Evolutionary conservation across 768 basidiomycete genomes (phyloP), one percentile per base, ranked within the genome.

Genomic region (Sporobolomyces phaffii): DNA sequence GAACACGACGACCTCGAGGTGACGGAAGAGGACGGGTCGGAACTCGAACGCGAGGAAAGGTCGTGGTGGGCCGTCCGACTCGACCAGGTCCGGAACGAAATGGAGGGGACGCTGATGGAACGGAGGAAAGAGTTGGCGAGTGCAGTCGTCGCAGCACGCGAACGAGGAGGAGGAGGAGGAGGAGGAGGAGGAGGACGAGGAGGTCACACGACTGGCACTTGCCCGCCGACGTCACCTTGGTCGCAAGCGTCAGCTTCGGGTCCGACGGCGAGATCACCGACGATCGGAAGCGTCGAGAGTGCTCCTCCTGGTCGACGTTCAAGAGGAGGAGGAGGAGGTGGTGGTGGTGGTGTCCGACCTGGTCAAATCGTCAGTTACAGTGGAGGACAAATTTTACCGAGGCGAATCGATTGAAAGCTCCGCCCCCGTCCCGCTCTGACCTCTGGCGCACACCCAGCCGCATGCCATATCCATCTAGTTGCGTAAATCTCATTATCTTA

Each of bases 11-110:
- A 74, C 28, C 70, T 61, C 31, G 69, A 61, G 15, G 40, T 50
- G 40, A 52, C 38, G 22, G 29, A 57, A 2, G 34, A 56, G 14
- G 64, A 60, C 33, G 47, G 41, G 10, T 22, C 49, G 6, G 40
- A 80, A 44, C 78, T 80, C 54, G 88, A 88, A 69, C 75, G 85
- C 29, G 86, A 87, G 73, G 86, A 88, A 68, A 80, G 87, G 0
- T 85, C 83, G 6, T 89, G 86, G 86, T 89, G 88, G 88, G 80
- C 84, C 17, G 71, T 84, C 45, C 78, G 86, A 49, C 87, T 88
- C 70, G 83, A 84, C 70, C 82, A 86, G 68, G 83, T 87, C 14
- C 29, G 53, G 57, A 48, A 40, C 28, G 75, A 76, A 48, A 45
- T 73, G 50, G 58, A 62, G 60, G 50, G 36, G 34, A 41, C 5